A percentile compares a stretch with the other conserved stretches of the same genome.
Conservation (phyloP, 2,329 filamentous ascomycete genomes). For the Curvularia sp. region DNA sequence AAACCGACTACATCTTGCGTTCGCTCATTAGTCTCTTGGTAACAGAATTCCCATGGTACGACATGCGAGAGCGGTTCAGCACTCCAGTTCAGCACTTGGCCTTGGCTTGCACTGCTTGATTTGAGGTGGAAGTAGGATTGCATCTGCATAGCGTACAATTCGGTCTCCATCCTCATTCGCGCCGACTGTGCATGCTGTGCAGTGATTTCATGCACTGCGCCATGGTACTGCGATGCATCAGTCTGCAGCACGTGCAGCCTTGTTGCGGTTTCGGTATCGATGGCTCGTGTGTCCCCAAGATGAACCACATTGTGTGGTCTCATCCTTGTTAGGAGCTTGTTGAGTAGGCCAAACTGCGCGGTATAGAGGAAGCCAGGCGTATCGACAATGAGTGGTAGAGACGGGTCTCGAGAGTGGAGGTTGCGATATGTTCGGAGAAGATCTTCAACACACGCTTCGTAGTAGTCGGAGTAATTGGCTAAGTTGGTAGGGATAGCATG, state of each 20-base stretch:
- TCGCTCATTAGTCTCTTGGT: conserved; percentile 59
- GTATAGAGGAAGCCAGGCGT: conserved; percentile 77
- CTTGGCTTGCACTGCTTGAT: conserved; percentile 19
- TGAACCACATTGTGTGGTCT: conserved; percentile 70
- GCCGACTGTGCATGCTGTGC: conserved; percentile 55
- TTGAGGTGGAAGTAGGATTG: conserved; percentile 76
- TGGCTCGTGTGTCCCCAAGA: conserved; percentile 57
- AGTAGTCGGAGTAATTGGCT: conserved; percentile 71
- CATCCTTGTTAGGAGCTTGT: conserved; percentile 62
- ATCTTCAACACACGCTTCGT: conserved; percentile 68
- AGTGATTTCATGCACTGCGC: conserved; percentile 62
- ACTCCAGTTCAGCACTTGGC: conserved; percentile 57
- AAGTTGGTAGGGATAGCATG: conserved; percentile 73
- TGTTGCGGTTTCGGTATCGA: conserved; percentile 64
- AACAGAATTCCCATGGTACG: conserved; percentile 69
- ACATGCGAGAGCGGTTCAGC: conserved; percentile 63
- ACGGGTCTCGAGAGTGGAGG: conserved; percentile 51
- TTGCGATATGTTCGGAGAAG: conserved; percentile 66
- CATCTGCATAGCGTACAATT: conserved; percentile 76
- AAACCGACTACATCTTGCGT: conserved; percentile 66
- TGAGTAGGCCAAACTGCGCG: conserved; percentile 70
- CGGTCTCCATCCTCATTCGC: conserved; percentile 65
- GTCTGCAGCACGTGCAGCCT: conserved; percentile 62
- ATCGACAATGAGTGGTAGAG: conserved; percentile 71
- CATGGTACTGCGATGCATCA: conserved; percentile 46